phyloP scores from a whole-genome alignment of 208 protist genomes.

The Wallacemonas sp. region DNA sequence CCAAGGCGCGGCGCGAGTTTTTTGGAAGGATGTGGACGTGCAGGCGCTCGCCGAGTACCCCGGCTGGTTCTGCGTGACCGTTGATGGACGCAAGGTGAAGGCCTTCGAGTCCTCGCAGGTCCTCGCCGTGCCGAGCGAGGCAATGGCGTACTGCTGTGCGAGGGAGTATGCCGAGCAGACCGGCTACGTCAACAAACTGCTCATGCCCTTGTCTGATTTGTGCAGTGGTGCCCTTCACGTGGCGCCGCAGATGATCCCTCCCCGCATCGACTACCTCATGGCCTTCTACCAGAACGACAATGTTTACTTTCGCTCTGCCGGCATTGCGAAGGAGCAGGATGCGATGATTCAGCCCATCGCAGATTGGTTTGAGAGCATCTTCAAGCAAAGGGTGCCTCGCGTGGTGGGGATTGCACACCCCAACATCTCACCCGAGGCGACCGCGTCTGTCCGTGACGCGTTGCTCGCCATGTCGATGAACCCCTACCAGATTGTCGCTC shows the following conservation, averaged over 20 bases:
- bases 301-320: conserved; percentile 83
- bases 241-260: conserved; percentile 81
- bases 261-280: conserved; percentile 91
- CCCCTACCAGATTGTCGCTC: conserved; percentile 87
- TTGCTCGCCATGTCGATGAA: conserved; percentile 86
- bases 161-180: conserved; percentile 87
- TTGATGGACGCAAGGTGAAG: conserved; percentile 87
- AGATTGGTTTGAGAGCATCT: conserved; percentile 73
- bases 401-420: conserved; percentile 86
- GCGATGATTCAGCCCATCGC: conserved; percentile 68
- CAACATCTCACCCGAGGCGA: conserved; percentile 54
- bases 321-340: conserved; percentile 80
- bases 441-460: conserved; percentile 58
- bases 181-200: conserved; percentile 82
- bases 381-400: conserved; percentile 79
- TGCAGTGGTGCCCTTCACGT: conserved; percentile 88
- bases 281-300: conserved; percentile 93
- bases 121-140: conserved; percentile 82
- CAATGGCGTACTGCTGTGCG: conserved; percentile 84
- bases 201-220: conserved; percentile 91
- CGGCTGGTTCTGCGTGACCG: conserved; percentile 82
- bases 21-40: conserved; percentile 89
- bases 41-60: conserved; percentile 49
- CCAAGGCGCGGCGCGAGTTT: conserved; percentile 69
- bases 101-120: conserved; percentile 80